These are phyloP conservation scores for Ogataea glucozyma DNA, from an alignment of 805 yeast species.

Conservation along the genomic window DNA sequence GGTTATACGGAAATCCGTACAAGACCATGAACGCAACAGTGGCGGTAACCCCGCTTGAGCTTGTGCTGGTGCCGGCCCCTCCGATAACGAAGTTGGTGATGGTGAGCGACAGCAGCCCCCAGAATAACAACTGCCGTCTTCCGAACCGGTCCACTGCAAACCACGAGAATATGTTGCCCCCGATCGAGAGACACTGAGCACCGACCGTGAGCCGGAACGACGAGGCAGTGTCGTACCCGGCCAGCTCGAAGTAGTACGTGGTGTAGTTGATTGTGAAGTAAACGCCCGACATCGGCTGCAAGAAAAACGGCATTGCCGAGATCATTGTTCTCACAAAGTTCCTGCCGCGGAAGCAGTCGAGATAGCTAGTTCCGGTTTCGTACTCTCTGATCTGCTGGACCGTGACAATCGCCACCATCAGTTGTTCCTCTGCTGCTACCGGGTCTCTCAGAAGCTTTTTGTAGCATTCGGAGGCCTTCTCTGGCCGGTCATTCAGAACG, in stretches of 20 bases:
- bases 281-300: slow-evolving; percentile 49
- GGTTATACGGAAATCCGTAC: slow-evolving; percentile 28
- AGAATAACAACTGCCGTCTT: slow-evolving; percentile 36
- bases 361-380: slow-evolving; percentile 32
- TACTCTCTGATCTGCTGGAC: slow-evolving; percentile 28
- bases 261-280: slow-evolving; percentile 46
- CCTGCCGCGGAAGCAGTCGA: slow-evolving; percentile 45
- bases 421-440: slow-evolving; percentile 35
- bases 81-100: slow-evolving; percentile 29
- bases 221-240: slow-evolving; percentile 45
- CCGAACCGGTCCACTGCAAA: slow-evolving; percentile 41
- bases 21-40: slow-evolving; percentile 27
- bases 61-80: slow-evolving; percentile 23
- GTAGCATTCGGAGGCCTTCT: slow-evolving; percentile 41
- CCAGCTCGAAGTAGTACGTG: slow-evolving; percentile 49
- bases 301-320: slow-evolving; percentile 38
- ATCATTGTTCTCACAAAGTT: slow-evolving; percentile 50
- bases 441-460: slow-evolving; percentile 29
- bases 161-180: slow-evolving; percentile 41
- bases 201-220: slow-evolving; percentile 36
- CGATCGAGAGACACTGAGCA: slow-evolving; percentile 34
- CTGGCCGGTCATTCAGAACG: slow-evolving; percentile 40
- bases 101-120: slow-evolving; percentile 28
- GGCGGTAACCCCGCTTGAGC: slow-evolving; percentile 29
- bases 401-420: slow-evolving; percentile 36